Percentiles rank a stretch among this genome's conserved stretches.
phyloP scores from a whole-genome alignment of 202 grass and related monocot genomes.

The Panicum hallii region DNA sequence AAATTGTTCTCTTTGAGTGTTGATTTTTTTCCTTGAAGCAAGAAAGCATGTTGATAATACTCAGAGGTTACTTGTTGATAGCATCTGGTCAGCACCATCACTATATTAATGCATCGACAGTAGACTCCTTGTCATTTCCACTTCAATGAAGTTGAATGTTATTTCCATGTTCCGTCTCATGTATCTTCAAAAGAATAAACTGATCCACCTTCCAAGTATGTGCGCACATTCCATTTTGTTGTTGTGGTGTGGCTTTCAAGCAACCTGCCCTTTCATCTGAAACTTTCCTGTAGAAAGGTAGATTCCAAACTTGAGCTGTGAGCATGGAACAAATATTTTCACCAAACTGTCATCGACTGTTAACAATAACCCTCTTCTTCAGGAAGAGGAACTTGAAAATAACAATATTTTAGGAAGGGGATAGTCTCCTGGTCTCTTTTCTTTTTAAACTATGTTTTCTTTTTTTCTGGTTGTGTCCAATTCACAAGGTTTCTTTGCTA shows the following conservation, averaged over 20 bases:
- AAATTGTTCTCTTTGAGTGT: constrained; percentile 5
- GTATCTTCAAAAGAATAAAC: constrained; percentile 27
- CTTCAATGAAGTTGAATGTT: constrained; percentile 39
- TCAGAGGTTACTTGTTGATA: constrained; percentile 30
- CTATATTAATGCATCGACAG: neutral
- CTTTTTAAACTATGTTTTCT: constrained; percentile 12
- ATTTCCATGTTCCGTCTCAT: constrained; percentile 31
- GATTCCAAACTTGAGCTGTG: constrained; percentile 61
- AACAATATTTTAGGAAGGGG: constrained; percentile 23
- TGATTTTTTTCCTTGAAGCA: constrained; percentile 20
- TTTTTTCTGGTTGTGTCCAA: constrained; percentile 15
- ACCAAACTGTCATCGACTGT: constrained; percentile 15
- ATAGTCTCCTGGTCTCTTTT: constrained; percentile 11
- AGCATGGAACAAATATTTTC: constrained; percentile 46
- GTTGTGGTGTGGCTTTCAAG: constrained; percentile 49
- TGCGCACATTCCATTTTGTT: constrained; percentile 41
- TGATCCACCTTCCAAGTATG: constrained; percentile 13
- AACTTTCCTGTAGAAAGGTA: constrained; percentile 45
- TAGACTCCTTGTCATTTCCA: constrained; percentile 37
- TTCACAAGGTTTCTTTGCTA: constrained; percentile 29
- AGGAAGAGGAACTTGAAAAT: constrained; percentile 32
- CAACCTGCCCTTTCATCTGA: constrained; percentile 47
- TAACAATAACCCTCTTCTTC: constrained; percentile 21
- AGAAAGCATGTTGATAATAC: constrained; percentile 21
- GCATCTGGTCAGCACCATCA: constrained; percentile 28